Evolutionary conservation across 441 rosid genomes (phyloP), one percentile per base, ranked within the genome.

Genomic region (Flueggea neowawraea): DNA sequence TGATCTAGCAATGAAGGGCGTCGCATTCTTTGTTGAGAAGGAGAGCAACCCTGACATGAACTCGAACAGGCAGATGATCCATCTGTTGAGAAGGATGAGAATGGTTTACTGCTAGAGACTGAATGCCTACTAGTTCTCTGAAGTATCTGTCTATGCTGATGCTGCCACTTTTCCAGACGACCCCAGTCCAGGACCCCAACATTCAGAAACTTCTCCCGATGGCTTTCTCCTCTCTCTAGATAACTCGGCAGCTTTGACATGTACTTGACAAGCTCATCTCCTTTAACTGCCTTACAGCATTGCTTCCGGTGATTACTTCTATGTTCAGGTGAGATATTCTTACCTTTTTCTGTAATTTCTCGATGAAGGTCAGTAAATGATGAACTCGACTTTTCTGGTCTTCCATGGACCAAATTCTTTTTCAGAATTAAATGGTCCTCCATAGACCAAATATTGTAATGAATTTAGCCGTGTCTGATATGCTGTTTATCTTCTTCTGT

Each of bases 131-230:
- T 68, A 69, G 52, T 77, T 74, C 79, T 76, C 53, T 66, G 63
- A 10, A 74, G 65, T 52, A 73, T 31, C 69, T 71, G 85, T 56
- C 76, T 82, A 61, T 84, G 82, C 74, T 69, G 72, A 72, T 67
- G 73, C 61, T 88, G 88, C 97, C 97, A 94, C 69, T 82, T 87
- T 69, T 94, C 94, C 28, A 94, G 84, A 50, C 85, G 91, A 6
- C 84, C 76, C 99, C 97, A 91, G 55, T 89, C 90, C 66, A 94
- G 95, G 62, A 94, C 99, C 72, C 99, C 99, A 59, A 94, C 80
- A 52, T 81, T 91, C 72, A 89, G 75, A 68, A 82, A 79, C 59
- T 78, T 87, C 57, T 89, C 97, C 60, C 78, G 75, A 52, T 67
- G 79, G 3, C 71, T 70, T 69, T 76, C 79, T 63, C 90, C 77